Evolutionary conservation across 306 rosid species (phyloP).

Genomic region (Trifolium fragiferum): DNA sequence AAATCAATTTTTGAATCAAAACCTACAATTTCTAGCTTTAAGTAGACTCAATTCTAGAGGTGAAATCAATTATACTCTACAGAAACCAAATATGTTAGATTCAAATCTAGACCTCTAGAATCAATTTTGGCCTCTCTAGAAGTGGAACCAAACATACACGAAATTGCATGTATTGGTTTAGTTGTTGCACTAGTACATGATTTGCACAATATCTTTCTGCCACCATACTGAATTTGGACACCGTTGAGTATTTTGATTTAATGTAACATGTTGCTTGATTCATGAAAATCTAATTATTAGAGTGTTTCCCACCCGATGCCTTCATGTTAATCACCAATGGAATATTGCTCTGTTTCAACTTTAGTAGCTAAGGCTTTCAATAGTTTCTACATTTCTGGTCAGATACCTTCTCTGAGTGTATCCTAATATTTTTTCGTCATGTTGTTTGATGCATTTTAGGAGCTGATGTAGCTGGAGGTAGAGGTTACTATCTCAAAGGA

Average conservation of each 20-base stretch:
- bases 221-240: not conserved
- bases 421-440: constrained; percentile 21
- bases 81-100: too few species aligned
- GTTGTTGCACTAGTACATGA: not conserved
- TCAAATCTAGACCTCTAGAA: not conserved
- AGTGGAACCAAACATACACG: too few species aligned
- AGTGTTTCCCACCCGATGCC: not conserved
- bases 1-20: too few species aligned
- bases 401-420: constrained; percentile 5
- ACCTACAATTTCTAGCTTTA: not conserved
- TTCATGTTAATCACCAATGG: constrained; percentile 18
- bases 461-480: constrained; percentile 89
- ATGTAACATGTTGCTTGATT: constrained; percentile 10
- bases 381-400: not conserved
- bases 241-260: not conserved
- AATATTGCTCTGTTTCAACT: not conserved
- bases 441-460: constrained; percentile 61
- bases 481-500: constrained; percentile 95
- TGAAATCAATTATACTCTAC: too few species aligned
- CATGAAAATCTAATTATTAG: not conserved
- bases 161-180: constrained; percentile 14
- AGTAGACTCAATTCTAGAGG: not conserved
- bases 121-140: not conserved
- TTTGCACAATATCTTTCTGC: constrained; percentile 15
- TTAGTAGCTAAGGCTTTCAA: not conserved